Conservation (phyloP, 2,329 filamentous ascomycete genomes). For the Aspergillus bombycis region DNA sequence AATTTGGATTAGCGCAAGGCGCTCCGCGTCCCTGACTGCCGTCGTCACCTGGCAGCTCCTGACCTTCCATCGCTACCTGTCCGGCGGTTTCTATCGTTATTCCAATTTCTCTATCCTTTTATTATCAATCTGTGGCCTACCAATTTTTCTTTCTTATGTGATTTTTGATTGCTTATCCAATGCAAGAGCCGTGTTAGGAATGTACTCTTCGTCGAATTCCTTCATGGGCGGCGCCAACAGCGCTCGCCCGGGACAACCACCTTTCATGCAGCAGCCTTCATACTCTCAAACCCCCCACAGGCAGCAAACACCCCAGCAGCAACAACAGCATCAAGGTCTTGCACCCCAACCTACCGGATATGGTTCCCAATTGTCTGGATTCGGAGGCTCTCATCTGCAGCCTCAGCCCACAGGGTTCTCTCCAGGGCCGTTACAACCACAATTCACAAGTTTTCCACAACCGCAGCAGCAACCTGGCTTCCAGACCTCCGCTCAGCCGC, state of each 20-base stretch:
- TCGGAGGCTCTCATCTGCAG: conserved; percentile 59
- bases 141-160: neutral
- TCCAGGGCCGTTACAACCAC: conserved; percentile 48
- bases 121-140: conserved; percentile 10
- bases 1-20: conserved; percentile 24
- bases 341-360: conserved; percentile 60
- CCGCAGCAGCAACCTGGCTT: conserved; percentile 50
- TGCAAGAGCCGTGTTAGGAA: conserved; percentile 48
- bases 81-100: conserved; percentile 20
- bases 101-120: conserved; percentile 20
- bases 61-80: conserved; percentile 23
- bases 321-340: conserved; percentile 56
- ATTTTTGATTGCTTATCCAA: conserved; percentile 20
- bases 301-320: conserved; percentile 46
- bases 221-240: conserved; percentile 79
- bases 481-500: conserved; percentile 57
- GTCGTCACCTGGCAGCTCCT: conserved; percentile 35
- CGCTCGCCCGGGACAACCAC: conserved; percentile 70
- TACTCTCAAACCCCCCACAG: conserved; percentile 43
- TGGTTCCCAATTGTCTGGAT: conserved; percentile 57
- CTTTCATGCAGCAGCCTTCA: conserved; percentile 56
- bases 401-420: conserved; percentile 71
- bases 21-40: conserved; percentile 31
- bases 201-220: conserved; percentile 90
- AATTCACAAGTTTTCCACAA: conserved; percentile 54